These are phyloP conservation scores for Thalia dealbata DNA, from an alignment of 176 grass and related monocot genomes.

Conservation along the genomic window DNA sequence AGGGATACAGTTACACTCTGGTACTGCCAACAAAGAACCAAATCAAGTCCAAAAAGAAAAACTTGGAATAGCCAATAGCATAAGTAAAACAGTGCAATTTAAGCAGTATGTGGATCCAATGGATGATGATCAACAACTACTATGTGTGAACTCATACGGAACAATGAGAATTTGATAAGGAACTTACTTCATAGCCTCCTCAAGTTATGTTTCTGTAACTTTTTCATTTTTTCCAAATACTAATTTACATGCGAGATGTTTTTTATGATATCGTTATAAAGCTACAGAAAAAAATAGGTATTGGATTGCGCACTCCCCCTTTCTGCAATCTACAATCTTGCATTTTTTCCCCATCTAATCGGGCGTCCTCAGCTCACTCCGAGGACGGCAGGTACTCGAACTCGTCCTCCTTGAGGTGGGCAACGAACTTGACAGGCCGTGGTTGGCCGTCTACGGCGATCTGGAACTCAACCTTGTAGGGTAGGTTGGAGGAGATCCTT, in stretches of 20 bases:
- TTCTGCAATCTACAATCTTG: neutral
- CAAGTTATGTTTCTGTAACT: neutral
- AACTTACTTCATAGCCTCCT: neutral
- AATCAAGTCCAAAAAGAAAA: neutral
- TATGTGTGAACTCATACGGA: neutral
- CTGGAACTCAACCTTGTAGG: conserved; percentile 71
- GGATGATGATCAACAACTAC: neutral
- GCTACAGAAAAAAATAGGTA: neutral
- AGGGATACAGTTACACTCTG: neutral
- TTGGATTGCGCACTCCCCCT: neutral
- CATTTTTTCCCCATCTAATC: neutral
- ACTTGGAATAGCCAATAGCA: neutral
- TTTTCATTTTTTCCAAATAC: neutral
- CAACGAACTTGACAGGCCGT: conserved; percentile 58
- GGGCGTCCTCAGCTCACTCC: neutral
- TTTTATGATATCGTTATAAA: neutral
- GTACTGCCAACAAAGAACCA: neutral
- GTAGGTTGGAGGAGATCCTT: conserved; percentile 64
- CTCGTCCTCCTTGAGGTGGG: conserved; percentile 81
- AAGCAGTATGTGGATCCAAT: neutral
- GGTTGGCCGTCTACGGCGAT: conserved; percentile 42
- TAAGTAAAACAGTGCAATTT: neutral
- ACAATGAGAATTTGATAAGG: neutral
- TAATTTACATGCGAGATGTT: neutral
- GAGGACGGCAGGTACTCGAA: conserved; percentile 45